Evolutionary conservation across 331 rosid genomes (phyloP), one percentile per base, ranked within the genome.

Genomic region (Cucumis variabilis): DNA sequence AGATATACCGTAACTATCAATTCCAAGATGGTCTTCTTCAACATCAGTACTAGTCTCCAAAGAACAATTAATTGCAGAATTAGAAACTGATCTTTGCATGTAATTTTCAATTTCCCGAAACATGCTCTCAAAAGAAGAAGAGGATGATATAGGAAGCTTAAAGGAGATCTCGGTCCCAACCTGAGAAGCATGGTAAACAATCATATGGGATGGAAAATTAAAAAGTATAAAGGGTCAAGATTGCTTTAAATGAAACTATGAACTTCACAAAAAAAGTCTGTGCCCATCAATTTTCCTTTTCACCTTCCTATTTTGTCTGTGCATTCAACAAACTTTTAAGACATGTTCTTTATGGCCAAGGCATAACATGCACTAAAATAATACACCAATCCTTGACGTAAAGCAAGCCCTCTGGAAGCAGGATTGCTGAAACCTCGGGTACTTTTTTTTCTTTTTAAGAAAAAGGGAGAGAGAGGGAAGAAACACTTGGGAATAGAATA

Each of bases 121-220:
- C 98, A 97, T 92, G 89, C 91, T 87, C 88, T 95, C 98, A 85
- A 97, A 97, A 81, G 94, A 95, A 19, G 94, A 87, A 62, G 99
- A 94, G 82, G 99, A 97, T 70, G 96, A 91, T 91, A 97, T 87
- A 75, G 99, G 99, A 92, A 97, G 99, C 95, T 97, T 95, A 86
- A 97, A 97, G 87, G 98, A 97, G 90, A 97, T 94, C 93, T 97
- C 99, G 30, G 99, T 97, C 88, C 99, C 99, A 87, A 97, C 99
- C 99, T 97, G 93, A 16, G 89, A 83, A 91, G 79, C 89, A 83
- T 86, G 81, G 88, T 80, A 51, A 79, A 86, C 82, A 51, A 81
- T 33, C 33, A 74, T 9, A 66, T 74, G 23, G 3, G 66, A 71
- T 30, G 28, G 53, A 24, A 72, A 25, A 84, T 17, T 11, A 17